Conservation (phyloP, 2,329 filamentous ascomycete species). For the Calonectria henricotiae region DNA sequence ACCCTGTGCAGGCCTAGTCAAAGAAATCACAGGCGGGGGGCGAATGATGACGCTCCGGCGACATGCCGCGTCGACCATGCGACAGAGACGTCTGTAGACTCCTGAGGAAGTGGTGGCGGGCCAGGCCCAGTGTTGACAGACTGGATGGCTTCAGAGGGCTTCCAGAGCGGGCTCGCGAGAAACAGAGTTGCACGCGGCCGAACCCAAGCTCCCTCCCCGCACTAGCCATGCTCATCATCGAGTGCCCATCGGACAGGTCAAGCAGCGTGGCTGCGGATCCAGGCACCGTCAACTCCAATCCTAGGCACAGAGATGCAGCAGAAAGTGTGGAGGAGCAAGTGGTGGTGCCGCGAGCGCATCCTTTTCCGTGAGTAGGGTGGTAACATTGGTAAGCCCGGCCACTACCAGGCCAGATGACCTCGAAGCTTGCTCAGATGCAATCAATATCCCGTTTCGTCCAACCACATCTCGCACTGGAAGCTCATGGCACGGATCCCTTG, state of each 20-base stretch:
- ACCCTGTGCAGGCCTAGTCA: conserved; percentile 25
- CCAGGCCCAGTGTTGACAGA: conserved; percentile 30
- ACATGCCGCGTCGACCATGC: conserved; percentile 38
- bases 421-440: conserved; percentile 36
- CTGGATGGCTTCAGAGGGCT: conserved; percentile 28
- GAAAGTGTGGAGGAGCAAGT: conserved; percentile 33
- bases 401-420: conserved; percentile 47
- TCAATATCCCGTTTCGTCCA: conserved; percentile 39
- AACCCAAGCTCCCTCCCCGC: conserved; percentile 43
- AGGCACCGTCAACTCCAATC: conserved; percentile 47
- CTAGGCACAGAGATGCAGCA: conserved; percentile 36
- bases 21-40: conserved; percentile 30
- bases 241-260: conserved; percentile 45
- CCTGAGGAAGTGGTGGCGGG: conserved; percentile 34
- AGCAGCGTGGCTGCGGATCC: conserved; percentile 45
- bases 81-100: conserved; percentile 24
- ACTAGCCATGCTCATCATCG: conserved; percentile 45
- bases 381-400: conserved; percentile 47
- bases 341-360: conserved; percentile 34
- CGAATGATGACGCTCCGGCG: conserved; percentile 44
- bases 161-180: conserved; percentile 26
- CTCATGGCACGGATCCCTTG: conserved; percentile 40
- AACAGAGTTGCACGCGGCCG: conserved; percentile 48
- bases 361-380: conserved; percentile 45
- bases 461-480: conserved; percentile 36